phyloP scores from a whole-genome alignment of 208 protist genomes.

The Leishmania arabica region DNA sequence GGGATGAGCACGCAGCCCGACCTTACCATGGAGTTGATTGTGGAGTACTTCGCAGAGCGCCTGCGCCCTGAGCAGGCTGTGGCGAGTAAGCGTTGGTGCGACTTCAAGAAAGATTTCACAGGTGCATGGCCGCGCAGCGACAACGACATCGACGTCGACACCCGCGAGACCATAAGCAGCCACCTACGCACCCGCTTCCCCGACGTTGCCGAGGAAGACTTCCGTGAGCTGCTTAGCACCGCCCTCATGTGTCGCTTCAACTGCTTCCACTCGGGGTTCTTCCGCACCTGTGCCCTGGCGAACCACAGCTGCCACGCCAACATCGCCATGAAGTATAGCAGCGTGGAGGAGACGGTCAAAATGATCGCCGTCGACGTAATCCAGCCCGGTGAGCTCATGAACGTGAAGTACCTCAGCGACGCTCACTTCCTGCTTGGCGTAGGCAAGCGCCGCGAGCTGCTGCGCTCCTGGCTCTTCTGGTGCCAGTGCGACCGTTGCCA shows the following conservation, averaged over 20 bases:
- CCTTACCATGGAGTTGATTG: slow-evolving; percentile 62
- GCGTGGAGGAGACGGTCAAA: slow-evolving; percentile 55
- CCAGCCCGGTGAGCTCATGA: slow-evolving; percentile 69
- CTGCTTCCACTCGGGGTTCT: slow-evolving; percentile 89
- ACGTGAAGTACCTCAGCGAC: slow-evolving; percentile 90
- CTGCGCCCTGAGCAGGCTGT: slow-evolving; percentile 48
- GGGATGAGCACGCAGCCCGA: slow-evolving; percentile 37
- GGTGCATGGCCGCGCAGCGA: slow-evolving; percentile 76
- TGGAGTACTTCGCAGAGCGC: slow-evolving; percentile 64
- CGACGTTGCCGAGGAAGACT: slow-evolving; percentile 38
- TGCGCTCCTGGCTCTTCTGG: slow-evolving; percentile 89
- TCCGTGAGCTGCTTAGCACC: slow-evolving; percentile 67
- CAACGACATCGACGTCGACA: slow-evolving; percentile 59
- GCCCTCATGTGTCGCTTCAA: slow-evolving; percentile 88
- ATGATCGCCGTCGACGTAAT: slow-evolving; percentile 77
- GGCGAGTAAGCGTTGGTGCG: slow-evolving; percentile 41
- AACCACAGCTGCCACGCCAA: slow-evolving; percentile 90
- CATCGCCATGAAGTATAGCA: slow-evolving; percentile 89
- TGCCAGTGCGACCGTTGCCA: slow-evolving; percentile 72
- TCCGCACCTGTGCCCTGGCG: slow-evolving; percentile 80
- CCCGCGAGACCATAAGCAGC: slow-evolving; percentile 36
- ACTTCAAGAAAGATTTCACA: slow-evolving; percentile 67
- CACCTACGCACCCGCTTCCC: slow-evolving; percentile 45
- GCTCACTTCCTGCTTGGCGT: slow-evolving; percentile 81
- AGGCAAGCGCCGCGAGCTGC: slow-evolving; percentile 70